Conservation (phyloP, 2,329 filamentous ascomycete genomes). For the Zarea fungicola region DNA sequence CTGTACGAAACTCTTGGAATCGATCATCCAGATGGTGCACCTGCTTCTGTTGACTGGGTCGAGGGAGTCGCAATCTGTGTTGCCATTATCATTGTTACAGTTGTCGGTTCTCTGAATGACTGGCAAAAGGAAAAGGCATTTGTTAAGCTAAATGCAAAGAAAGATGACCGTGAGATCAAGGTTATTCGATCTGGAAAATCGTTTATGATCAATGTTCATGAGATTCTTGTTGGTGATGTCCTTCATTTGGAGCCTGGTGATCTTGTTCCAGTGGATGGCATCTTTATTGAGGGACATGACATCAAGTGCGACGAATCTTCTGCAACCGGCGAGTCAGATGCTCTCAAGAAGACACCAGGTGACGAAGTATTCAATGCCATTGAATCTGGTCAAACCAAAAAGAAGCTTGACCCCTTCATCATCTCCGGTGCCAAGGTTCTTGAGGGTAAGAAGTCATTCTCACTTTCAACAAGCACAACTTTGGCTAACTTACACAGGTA, state of each 20-base stretch:
- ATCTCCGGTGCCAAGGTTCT: constrained; percentile 51
- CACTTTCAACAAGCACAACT: neutral
- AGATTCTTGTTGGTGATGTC: constrained; percentile 65
- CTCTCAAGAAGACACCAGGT: constrained; percentile 60
- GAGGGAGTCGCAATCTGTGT: constrained; percentile 63
- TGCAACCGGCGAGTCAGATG: constrained; percentile 68
- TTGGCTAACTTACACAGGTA: constrained; percentile 24
- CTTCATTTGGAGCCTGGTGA: constrained; percentile 66
- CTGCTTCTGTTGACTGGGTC: constrained; percentile 54
- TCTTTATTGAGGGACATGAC: constrained; percentile 53
- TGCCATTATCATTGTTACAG: constrained; percentile 59
- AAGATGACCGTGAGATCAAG: constrained; percentile 61
- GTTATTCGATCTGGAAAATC: constrained; percentile 62
- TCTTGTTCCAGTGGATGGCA: constrained; percentile 64
- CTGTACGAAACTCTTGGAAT: constrained; percentile 59
- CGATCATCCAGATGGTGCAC: constrained; percentile 22
- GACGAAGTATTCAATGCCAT: constrained; percentile 54
- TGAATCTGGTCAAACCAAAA: constrained; percentile 36
- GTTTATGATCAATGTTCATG: constrained; percentile 57
- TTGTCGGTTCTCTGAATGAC: constrained; percentile 60
- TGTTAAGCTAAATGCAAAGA: constrained; percentile 55
- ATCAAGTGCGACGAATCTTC: constrained; percentile 67
- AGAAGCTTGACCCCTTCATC: constrained; percentile 61
- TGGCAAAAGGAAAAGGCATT: constrained; percentile 66
- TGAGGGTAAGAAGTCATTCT: constrained; percentile 31